phyloP scores from a whole-genome alignment of 164 flowering plant species.

The Houttuynia cordata region DNA sequence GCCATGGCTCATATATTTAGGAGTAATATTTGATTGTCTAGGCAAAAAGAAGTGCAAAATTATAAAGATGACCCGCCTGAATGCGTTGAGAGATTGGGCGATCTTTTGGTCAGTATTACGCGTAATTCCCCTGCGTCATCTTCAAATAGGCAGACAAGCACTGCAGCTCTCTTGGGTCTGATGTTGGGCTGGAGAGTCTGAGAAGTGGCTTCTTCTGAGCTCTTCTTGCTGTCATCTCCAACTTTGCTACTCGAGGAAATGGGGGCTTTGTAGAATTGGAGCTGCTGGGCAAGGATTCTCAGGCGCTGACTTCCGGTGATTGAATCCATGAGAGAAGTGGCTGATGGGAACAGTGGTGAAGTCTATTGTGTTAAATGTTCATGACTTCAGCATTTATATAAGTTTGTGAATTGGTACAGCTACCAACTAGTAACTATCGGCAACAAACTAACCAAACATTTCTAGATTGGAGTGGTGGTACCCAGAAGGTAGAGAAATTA shows the following conservation, averaged over 20 bases:
- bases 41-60: background rate
- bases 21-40: too few species aligned
- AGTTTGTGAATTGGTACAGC: too few species aligned
- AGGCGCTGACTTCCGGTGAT: slow-evolving; percentile 18
- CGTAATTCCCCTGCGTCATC: slow-evolving; percentile 37
- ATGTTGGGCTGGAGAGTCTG: slow-evolving; percentile 34
- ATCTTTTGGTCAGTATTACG: slow-evolving; percentile 55
- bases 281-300: slow-evolving; percentile 46
- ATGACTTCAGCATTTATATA: too few species aligned
- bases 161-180: slow-evolving; percentile 49
- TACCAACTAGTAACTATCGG: too few species aligned
- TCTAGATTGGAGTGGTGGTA: too few species aligned
- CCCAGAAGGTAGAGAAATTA: too few species aligned
- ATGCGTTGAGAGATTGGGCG: slow-evolving; percentile 41
- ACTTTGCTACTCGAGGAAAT: slow-evolving; percentile 8
- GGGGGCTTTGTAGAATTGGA: slow-evolving; percentile 61
- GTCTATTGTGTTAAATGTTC: too few species aligned
- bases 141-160: slow-evolving; percentile 49
- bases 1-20: too few species aligned
- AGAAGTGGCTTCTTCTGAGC: slow-evolving; percentile 37
- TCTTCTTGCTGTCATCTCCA: slow-evolving; percentile 5
- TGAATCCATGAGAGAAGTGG: background rate
- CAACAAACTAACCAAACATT: too few species aligned
- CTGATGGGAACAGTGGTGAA: too few species aligned
- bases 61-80: slow-evolving; percentile 27